phyloP scores from a whole-genome alignment of 2,329 filamentous ascomycete genomes.

The Scorias spongiosa region DNA sequence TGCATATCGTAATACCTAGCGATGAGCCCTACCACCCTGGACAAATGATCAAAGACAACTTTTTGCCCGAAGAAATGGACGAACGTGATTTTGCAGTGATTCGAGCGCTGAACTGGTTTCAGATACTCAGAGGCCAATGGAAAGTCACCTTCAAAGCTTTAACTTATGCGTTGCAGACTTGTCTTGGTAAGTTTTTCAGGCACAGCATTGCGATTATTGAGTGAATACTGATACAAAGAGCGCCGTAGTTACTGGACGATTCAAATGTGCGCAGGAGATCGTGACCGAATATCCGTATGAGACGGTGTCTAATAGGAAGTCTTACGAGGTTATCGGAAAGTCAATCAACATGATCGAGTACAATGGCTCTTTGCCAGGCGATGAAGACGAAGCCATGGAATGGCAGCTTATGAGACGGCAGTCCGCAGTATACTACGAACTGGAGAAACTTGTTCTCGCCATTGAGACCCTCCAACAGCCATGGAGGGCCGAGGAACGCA shows the following conservation, averaged over 20 bases:
- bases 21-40: conserved; percentile 35
- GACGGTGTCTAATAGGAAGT: conserved; percentile 27
- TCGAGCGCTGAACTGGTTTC: conserved; percentile 70
- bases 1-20: conserved; percentile 38
- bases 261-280: conserved; percentile 41
- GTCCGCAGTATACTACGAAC: conserved; percentile 25
- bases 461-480: conserved; percentile 24
- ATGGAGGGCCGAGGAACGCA: conserved; percentile 28
- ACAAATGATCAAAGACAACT: conserved; percentile 51
- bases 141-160: conserved; percentile 53
- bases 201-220: not conserved
- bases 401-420: conserved; percentile 13
- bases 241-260: conserved; percentile 27
- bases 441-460: conserved; percentile 27
- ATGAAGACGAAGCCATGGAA: conserved; percentile 6
- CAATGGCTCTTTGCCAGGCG: conserved; percentile 3
- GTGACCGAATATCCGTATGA: conserved; percentile 35
- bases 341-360: conserved; percentile 23
- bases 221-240: conserved; percentile 7
- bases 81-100: conserved; percentile 58
- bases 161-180: conserved; percentile 62
- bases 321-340: conserved; percentile 25
- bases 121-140: conserved; percentile 59
- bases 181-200: conserved; percentile 52
- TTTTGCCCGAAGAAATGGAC: conserved; percentile 44